phyloP scores from a whole-genome alignment of 371 early-diverging fungal species.

The Neoconidiobolus thromboides region DNA sequence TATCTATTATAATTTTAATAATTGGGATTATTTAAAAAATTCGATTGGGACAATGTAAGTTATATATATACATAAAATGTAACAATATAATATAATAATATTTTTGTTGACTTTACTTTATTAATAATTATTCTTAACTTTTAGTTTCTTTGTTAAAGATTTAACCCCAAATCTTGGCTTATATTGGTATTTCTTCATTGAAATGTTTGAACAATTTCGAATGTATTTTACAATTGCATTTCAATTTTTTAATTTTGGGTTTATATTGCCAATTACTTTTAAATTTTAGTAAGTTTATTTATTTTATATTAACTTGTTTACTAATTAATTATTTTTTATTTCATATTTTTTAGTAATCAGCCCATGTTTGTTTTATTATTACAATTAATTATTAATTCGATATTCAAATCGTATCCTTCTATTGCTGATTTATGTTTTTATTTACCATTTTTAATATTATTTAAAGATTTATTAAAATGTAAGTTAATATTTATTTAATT shows the following conservation, averaged over 20 bases:
- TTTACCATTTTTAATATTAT: neutral
- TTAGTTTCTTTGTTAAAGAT: constrained; percentile 19
- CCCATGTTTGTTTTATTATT: neutral
- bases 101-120: too few relatives aligned
- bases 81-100: too few relatives aligned
- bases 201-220: constrained; percentile 94
- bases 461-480: neutral
- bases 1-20: too few relatives aligned
- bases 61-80: too few relatives aligned
- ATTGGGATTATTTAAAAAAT: too few relatives aligned
- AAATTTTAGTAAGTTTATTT: constrained; percentile 29
- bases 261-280: constrained; percentile 58
- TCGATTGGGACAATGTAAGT: too few relatives aligned
- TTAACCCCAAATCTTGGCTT: constrained; percentile 89
- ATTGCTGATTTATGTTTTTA: neutral
- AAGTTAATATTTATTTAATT: neutral
- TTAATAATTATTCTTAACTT: too few relatives aligned
- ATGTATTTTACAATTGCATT: constrained; percentile 79
- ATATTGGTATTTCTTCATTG: constrained; percentile 96
- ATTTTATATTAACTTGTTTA: neutral
- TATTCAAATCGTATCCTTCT: neutral
- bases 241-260: constrained; percentile 69
- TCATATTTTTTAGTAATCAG: neutral
- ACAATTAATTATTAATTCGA: neutral
- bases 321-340: neutral